Base-by-base conservation (phyloP, 139 green algal genomes). In the Tetradesmus obliquus region DNA sequence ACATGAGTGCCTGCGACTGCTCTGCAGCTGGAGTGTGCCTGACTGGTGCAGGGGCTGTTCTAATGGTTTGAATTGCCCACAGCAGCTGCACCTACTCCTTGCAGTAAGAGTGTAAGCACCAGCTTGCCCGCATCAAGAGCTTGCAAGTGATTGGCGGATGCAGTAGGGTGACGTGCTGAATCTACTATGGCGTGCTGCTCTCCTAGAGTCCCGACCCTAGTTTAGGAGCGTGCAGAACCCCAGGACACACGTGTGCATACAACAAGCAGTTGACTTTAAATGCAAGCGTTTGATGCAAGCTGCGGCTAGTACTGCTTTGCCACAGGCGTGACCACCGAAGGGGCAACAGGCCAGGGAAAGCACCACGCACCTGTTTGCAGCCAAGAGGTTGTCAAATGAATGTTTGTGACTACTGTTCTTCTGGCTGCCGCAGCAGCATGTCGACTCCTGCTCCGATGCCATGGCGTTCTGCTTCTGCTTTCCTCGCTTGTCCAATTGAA, bases 331-430 rank as follows among this genome's bases (percentile, higher is more conserved):
- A 76, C 66, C 66, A 76, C 66, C n/a, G n/a, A 17, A 76, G 66
- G 66, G 3, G 15, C 17, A 71, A 71, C 60, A 71, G 60, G 60
- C 60, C 15, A 10, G 66, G 9, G 54, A 10, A 45, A 55, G 55
- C 57, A 55, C 66, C 20, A 6, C 86, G 51, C 71, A 90, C 86
- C 86, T 90, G 71, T 90, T 90, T 54, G 86, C 69, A 5, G 76
- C 66, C 19, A 90, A 53, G 15, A 90, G 55, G 2, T 83, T 5
- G 3, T 82, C 76, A 51, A 82, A 53, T 19, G 24, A 51, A n/a
- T 82, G 24, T 10, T 51, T 82, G 22, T 8, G 24, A 76, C 17
- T 10, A 76, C 3, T 76, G 17, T n/a, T 76, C 15, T 76, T 76
- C 15, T 82, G 7, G 76, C 17, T 82, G 76, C n/a, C 76, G 76